These are phyloP conservation scores for Leccinum angustisporum DNA, from an alignment of 1,284 basidiomycete genomes.

Conservation along the genomic window DNA sequence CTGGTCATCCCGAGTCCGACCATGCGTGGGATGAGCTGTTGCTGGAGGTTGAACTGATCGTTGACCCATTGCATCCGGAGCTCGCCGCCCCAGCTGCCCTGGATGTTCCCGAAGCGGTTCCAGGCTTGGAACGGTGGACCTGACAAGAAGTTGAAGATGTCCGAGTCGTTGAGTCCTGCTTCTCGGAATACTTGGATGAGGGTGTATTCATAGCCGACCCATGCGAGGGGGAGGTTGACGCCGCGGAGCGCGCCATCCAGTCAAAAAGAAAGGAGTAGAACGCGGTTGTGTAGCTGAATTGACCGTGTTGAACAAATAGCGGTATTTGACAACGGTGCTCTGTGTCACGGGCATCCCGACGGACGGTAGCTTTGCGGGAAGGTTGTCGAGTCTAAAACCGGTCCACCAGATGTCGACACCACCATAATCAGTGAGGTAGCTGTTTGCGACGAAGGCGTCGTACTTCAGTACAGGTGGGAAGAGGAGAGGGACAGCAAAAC, in stretches of 20 bases:
- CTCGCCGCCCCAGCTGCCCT: slow-evolving; percentile 40
- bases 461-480: neutral
- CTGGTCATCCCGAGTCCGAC: slow-evolving; percentile 51
- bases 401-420: slow-evolving; percentile 47
- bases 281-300: slow-evolving; percentile 43
- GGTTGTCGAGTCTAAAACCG: slow-evolving; percentile 38
- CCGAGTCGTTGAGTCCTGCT: slow-evolving; percentile 37
- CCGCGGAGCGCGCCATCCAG: slow-evolving; percentile 36
- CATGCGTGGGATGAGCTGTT: slow-evolving; percentile 42
- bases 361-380: slow-evolving; percentile 33
- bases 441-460: slow-evolving; percentile 10
- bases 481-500: neutral
- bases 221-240: slow-evolving; percentile 35
- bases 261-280: slow-evolving; percentile 47
- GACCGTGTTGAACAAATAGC: slow-evolving; percentile 45
- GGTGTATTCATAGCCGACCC: slow-evolving; percentile 44
- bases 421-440: slow-evolving; percentile 40
- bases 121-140: slow-evolving; percentile 46
- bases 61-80: slow-evolving; percentile 40
- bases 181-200: slow-evolving; percentile 41
- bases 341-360: slow-evolving; percentile 34
- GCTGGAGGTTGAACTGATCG: slow-evolving; percentile 41
- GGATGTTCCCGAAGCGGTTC: slow-evolving; percentile 46
- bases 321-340: slow-evolving; percentile 39
- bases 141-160: slow-evolving; percentile 39